phyloP scores from a whole-genome alignment of 1,284 basidiomycete genomes.

The Moniliophthora roreri region DNA sequence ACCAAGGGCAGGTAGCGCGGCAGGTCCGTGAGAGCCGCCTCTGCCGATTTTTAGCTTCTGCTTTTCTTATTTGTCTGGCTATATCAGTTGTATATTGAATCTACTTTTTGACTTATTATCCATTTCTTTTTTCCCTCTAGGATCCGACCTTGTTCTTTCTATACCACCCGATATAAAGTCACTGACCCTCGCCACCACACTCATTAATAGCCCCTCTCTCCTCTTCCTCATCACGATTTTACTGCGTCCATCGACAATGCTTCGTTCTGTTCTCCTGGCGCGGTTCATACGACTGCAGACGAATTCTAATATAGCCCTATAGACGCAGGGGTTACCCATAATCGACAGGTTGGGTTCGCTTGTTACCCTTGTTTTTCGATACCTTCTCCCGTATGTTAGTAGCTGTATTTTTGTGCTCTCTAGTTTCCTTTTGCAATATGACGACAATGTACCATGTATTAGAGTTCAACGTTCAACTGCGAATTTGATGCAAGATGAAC shows the following conservation, averaged over 20 bases:
- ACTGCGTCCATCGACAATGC: background rate
- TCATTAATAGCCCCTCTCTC: constrained; percentile 10
- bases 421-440: background rate
- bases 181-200: constrained; percentile 15
- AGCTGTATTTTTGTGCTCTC: background rate
- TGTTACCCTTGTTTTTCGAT: constrained; percentile 5
- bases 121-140: constrained; percentile 1
- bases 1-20: constrained; percentile 32
- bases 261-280: background rate
- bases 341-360: background rate
- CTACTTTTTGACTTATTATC: constrained; percentile 15
- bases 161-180: constrained; percentile 1
- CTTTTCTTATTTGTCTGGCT: constrained; percentile 10
- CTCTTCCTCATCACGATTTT: background rate
- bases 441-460: no score
- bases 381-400: constrained; percentile 1
- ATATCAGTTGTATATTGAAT: constrained; percentile 13
- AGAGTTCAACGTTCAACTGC: no score
- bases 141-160: background rate
- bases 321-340: background rate
- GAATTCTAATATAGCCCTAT: background rate
- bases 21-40: constrained; percentile 14
- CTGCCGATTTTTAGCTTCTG: background rate
- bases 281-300: background rate
- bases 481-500: no score